phyloP scores from a whole-genome alignment of 257 asterid genomes.

The Solanum virginianum region DNA sequence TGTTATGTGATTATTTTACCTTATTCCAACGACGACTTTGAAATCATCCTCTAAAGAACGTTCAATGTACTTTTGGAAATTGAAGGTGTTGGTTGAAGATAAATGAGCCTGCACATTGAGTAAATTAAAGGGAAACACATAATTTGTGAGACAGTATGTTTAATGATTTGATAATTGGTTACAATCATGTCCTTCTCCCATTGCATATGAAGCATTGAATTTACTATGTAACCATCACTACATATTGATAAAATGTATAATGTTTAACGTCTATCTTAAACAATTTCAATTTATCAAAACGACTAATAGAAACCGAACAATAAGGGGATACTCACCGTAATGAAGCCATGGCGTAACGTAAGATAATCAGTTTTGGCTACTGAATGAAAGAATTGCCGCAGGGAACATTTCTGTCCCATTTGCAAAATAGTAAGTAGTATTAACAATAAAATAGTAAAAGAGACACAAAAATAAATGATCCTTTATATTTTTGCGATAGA shows the following conservation, averaged over 20 bases:
- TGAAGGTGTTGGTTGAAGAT: conserved; percentile 45
- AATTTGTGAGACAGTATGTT: background rate
- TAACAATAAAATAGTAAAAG: background rate
- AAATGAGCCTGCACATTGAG: conserved; percentile 47
- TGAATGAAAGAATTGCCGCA: conserved; percentile 62
- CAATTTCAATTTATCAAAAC: background rate
- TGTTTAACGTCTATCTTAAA: background rate
- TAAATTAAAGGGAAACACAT: background rate
- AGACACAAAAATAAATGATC: background rate
- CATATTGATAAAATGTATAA: background rate
- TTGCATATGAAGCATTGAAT: background rate
- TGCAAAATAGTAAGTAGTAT: background rate
- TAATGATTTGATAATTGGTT: background rate
- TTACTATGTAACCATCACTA: background rate
- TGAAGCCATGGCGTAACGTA: conserved; percentile 76
- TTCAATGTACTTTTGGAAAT: conserved; percentile 57
- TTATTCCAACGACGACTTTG: conserved; percentile 58
- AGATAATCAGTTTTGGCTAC: conserved; percentile 66
- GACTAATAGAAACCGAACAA: background rate
- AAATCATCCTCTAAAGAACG: conserved; percentile 72
- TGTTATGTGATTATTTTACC: conserved; percentile 9
- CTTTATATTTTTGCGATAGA: too few relatives aligned
- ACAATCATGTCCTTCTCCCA: too few relatives aligned
- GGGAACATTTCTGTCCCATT: conserved; percentile 49
- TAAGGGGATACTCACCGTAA: conserved; percentile 30